Conservation (phyloP, 225 moss, liverwort and hornwort genomes). For the Sphagnum tenellum region DNA sequence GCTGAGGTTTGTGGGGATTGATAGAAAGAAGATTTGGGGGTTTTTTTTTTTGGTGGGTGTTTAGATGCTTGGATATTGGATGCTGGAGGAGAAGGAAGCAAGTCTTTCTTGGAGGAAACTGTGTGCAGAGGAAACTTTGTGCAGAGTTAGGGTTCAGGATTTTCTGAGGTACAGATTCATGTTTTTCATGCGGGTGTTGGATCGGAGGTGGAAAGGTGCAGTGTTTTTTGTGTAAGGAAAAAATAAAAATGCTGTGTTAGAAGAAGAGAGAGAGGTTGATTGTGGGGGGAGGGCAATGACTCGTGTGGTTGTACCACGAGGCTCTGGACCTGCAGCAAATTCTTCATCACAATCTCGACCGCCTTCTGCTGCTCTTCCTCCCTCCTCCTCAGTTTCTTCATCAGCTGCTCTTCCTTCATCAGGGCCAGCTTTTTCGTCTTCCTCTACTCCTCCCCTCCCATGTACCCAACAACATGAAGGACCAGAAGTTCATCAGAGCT, state of each 20-base stretch:
- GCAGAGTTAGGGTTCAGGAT: conserved; percentile 12
- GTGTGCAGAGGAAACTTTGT: conserved; percentile 2
- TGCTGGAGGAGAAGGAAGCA: conserved; percentile 5
- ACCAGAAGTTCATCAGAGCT: conserved; percentile 15
- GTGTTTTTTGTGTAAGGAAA: conserved; percentile 5
- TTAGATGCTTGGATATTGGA: conserved; percentile 4
- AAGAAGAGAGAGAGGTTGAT: conserved; percentile 9
- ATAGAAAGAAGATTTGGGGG: background rate
- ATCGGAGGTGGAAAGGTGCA: conserved; percentile 7
- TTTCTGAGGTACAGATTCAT: conserved; percentile 4
- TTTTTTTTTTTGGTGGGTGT: background rate
- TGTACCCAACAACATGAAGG: conserved; percentile 6
- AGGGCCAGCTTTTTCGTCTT: conserved; percentile 1
- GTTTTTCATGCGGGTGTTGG: conserved; percentile 6
- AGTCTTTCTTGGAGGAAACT: background rate
- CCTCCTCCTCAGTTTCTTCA: conserved; percentile 21
- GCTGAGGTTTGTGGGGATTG: background rate
- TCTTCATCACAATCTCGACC: conserved; percentile 25
- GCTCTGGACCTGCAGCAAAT: conserved; percentile 15
- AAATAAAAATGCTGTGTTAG: background rate
- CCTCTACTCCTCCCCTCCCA: conserved; percentile 4
- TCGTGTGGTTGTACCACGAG: conserved; percentile 44
- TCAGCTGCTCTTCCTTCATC: conserved; percentile 13
- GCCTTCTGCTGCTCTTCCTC: conserved; percentile 12
- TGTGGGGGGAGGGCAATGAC: conserved; percentile 23